Conservation (phyloP, 768 basidiomycete genomes). For the Lactarius hengduanensis region DNA sequence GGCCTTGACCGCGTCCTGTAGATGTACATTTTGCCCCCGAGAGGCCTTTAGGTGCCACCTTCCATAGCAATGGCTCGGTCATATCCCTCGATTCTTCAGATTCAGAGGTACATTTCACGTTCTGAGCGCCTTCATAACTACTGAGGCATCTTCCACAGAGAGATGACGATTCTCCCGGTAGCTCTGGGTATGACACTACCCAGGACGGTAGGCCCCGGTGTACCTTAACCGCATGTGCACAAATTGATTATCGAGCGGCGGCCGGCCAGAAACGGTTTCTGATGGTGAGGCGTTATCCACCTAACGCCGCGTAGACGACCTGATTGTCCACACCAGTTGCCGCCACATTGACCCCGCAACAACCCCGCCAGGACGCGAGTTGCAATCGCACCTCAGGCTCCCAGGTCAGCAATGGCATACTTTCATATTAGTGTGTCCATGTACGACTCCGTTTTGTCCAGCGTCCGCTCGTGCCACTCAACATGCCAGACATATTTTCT, state of each 20-base stretch:
- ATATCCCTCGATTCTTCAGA: constrained; percentile 15
- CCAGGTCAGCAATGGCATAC: background rate
- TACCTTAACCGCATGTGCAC: background rate
- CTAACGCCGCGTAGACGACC: background rate
- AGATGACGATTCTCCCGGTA: background rate
- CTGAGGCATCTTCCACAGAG: background rate
- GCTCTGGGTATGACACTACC: background rate
- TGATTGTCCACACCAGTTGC: background rate
- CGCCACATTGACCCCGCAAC: background rate
- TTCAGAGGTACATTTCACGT: constrained; percentile 14
- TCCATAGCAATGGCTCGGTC: constrained; percentile 4
- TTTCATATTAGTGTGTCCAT: background rate
- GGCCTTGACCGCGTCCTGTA: background rate
- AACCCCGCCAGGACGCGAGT: background rate
- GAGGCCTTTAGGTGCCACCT: background rate
- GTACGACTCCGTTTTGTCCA: background rate
- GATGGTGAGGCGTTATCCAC: background rate
- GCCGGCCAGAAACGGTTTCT: background rate
- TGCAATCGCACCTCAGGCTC: background rate
- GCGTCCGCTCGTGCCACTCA: constrained; percentile 3
- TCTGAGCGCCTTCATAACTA: background rate
- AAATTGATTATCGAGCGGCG: background rate
- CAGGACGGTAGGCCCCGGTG: background rate
- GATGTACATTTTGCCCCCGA: background rate
- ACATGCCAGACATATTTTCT: constrained; percentile 2